phyloP scores from a whole-genome alignment of 805 yeast species.

The Teunomyces gatunensis region DNA sequence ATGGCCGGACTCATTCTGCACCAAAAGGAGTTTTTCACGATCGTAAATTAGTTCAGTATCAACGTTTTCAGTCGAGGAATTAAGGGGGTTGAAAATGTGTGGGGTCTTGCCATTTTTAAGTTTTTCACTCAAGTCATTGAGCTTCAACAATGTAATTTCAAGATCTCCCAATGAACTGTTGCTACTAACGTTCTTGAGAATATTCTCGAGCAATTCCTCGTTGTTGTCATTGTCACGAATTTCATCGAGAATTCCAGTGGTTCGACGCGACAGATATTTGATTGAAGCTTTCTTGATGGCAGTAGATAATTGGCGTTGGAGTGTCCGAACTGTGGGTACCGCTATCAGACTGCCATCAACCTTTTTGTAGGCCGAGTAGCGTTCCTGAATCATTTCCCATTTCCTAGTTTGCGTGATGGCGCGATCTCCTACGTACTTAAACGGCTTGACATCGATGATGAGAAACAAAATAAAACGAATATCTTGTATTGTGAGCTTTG shows the following conservation, averaged over 20 bases:
- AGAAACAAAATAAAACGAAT: constrained; percentile 29
- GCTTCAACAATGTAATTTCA: constrained; percentile 25
- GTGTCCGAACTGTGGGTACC: constrained; percentile 36
- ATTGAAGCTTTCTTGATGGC: constrained; percentile 29
- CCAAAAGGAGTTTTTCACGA: neutral
- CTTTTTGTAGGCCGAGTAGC: constrained; percentile 19
- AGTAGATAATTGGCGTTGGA: constrained; percentile 33
- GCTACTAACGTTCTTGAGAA: constrained; percentile 10
- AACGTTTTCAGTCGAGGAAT: neutral
- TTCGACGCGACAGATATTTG: constrained; percentile 1
- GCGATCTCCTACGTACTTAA: constrained; percentile 36
- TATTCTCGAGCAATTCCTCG: neutral
- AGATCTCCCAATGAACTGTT: constrained; percentile 24
- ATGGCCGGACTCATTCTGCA: neutral
- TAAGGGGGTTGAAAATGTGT: neutral
- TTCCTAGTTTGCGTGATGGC: constrained; percentile 31
- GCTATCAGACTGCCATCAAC: constrained; percentile 7
- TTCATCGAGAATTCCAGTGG: constrained; percentile 10
- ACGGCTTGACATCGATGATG: constrained; percentile 31
- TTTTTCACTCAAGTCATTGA: constrained; percentile 31
- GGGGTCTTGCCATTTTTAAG: constrained; percentile 21
- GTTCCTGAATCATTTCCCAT: constrained; percentile 33
- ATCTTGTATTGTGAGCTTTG: constrained; percentile 27
- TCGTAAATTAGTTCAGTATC: neutral
- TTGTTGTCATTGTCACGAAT: constrained; percentile 1